These are phyloP conservation scores for Purpureocillium takamizusanense DNA, from an alignment of 2,329 filamentous ascomycete species.

Conservation along the genomic window DNA sequence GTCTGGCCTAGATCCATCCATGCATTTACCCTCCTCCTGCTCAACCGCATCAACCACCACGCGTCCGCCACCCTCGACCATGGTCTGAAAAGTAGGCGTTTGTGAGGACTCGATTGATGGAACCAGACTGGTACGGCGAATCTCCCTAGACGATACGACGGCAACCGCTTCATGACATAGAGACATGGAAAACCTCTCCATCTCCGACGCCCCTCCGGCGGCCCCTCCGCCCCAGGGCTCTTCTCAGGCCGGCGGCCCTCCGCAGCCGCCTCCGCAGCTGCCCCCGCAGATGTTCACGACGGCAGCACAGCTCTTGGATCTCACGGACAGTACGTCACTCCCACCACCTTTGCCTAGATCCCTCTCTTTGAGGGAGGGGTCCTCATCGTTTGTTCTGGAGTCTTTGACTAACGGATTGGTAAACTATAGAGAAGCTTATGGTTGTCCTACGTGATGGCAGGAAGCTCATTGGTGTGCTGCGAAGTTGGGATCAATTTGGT, in stretches of 20 bases:
- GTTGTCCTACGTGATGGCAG: constrained; percentile 85
- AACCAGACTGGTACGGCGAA: neutral
- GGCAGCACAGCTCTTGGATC: constrained; percentile 85
- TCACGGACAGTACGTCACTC: constrained; percentile 89
- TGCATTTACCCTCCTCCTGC: too few relatives aligned
- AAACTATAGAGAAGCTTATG: constrained; percentile 75
- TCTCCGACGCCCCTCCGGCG: constrained; percentile 39
- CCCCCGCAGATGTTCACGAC: constrained; percentile 98
- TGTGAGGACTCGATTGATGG: constrained; percentile 1
- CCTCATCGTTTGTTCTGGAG: too few relatives aligned
- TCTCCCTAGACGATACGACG: neutral
- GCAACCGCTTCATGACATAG: constrained; percentile 12
- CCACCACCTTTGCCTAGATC: too few relatives aligned
- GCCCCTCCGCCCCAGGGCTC: constrained; percentile 15
- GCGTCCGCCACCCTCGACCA: too few relatives aligned
- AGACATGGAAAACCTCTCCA: constrained; percentile 44
- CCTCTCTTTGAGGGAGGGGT: too few relatives aligned
- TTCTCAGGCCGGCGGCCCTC: constrained; percentile 17
- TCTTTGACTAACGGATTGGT: neutral
- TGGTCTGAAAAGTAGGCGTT: too few relatives aligned
- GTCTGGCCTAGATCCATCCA: too few relatives aligned
- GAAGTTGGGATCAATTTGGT: constrained; percentile 99
- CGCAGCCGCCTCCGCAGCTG: constrained; percentile 51
- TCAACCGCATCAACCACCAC: too few relatives aligned
- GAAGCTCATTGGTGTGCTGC: constrained; percentile 84